Conservation (phyloP, 495 filamentous ascomycete genomes). For the Glonium stellatum region DNA sequence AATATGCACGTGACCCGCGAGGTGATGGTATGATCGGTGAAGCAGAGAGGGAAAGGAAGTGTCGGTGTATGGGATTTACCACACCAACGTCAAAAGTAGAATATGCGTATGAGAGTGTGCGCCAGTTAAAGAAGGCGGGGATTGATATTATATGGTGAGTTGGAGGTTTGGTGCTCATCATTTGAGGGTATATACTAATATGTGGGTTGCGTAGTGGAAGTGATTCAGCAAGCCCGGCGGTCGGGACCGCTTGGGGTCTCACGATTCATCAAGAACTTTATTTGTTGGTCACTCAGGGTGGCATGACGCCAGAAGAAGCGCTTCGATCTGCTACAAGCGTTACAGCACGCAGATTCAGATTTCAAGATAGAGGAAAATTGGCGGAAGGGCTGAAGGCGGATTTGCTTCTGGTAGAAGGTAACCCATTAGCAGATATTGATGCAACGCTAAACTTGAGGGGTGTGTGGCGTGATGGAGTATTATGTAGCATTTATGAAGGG, state of each 20-base stretch:
- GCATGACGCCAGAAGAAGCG: constrained; percentile 33
- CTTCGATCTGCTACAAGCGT: constrained; percentile 31
- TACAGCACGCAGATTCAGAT: constrained; percentile 31
- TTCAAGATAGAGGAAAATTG: constrained; percentile 33
- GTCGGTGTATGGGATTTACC: constrained; percentile 30
- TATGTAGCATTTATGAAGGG: constrained; percentile 13
- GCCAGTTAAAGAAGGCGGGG: constrained; percentile 30
- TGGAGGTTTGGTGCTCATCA: neutral
- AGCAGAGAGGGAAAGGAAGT: constrained; percentile 25
- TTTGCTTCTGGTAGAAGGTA: constrained; percentile 34
- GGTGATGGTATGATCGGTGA: constrained; percentile 28
- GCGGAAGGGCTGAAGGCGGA: constrained; percentile 32
- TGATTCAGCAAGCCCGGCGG: constrained; percentile 32
- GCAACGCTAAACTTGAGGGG: constrained; percentile 33
- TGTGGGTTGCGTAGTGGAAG: constrained; percentile 26
- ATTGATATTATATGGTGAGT: constrained; percentile 33
- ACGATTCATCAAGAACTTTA: constrained; percentile 34
- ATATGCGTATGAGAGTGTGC: constrained; percentile 34
- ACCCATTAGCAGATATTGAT: constrained; percentile 35
- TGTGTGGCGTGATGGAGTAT: constrained; percentile 29
- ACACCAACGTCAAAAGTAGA: constrained; percentile 18
- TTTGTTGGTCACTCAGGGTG: constrained; percentile 32
- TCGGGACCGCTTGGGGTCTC: constrained; percentile 35
- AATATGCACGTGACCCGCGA: constrained; percentile 32
- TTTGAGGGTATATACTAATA: neutral